Conservation (phyloP, 2,329 filamentous ascomycete genomes). For the Pseudocercospora pini-densiflorae region DNA sequence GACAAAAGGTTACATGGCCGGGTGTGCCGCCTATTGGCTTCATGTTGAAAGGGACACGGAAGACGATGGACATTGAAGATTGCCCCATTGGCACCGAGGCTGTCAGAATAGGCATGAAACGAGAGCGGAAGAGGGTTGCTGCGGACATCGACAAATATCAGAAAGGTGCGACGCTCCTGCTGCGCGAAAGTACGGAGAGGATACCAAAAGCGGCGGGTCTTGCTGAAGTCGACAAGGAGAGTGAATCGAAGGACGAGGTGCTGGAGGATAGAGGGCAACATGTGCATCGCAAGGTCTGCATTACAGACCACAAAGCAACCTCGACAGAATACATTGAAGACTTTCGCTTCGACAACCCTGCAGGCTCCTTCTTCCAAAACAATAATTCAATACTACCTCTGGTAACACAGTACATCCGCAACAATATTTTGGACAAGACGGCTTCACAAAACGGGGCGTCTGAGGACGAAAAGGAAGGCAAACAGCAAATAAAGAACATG, state of each 20-base stretch:
- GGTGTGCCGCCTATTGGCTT: conserved; percentile 84
- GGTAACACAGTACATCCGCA: conserved; percentile 86
- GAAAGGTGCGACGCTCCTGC: conserved; percentile 82
- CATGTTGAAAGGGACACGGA: conserved; percentile 79
- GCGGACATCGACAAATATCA: conserved; percentile 73
- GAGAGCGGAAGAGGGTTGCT: conserved; percentile 76
- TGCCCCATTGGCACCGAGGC: conserved; percentile 93
- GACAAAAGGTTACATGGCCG: conserved; percentile 61
- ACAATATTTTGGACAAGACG: conserved; percentile 64
- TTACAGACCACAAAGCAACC: conserved; percentile 81
- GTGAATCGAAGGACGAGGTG: conserved; percentile 47
- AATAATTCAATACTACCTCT: conserved; percentile 94
- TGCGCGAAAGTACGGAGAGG: conserved; percentile 82
- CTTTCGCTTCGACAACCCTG: conserved; percentile 87
- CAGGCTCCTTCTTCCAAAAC: conserved; percentile 98
- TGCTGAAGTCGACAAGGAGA: conserved; percentile 41
- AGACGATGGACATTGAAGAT: conserved; percentile 92
- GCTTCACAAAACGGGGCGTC: conserved; percentile 34
- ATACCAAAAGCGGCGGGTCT: conserved; percentile 52
- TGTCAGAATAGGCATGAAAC: conserved; percentile 76
- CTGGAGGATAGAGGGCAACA: conserved; percentile 63
- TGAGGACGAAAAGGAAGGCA: not conserved
- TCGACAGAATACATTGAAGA: conserved; percentile 86
- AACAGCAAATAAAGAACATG: conserved; percentile 72
- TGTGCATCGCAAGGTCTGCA: conserved; percentile 82